Base-by-base conservation (phyloP, 495 filamentous ascomycete species). In the Penicillium angulare region DNA sequence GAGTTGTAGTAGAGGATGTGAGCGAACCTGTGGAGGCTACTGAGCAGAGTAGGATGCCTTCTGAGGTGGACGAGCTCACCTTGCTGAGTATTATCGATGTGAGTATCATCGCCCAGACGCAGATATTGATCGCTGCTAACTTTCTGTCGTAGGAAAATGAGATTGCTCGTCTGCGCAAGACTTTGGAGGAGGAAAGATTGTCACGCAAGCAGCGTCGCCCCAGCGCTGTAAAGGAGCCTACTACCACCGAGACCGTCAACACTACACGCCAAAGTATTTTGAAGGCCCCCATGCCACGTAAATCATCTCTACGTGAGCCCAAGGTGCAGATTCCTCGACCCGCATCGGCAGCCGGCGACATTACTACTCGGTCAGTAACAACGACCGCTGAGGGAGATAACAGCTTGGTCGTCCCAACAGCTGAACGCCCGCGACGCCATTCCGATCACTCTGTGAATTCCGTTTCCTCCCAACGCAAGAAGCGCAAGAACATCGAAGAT, bases 81-180 rank as follows among this genome's bases (percentile, higher is more conserved):
- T 51, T 77, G 45, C 56, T 80, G 20, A 79, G 73, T 55, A 69
- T 76, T 29, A 63, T 79, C 50, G 72, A 79, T 62, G 71, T 72
- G 47, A 65, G 65, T 59, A 12, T 17, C 23, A 7, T 5, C 8
- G 8, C 20, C 21, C 7, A 5, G 4, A 50, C 9, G 17, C 7
- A 26, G 6, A 17, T 41, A 0, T 36, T 32, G 8, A 6, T 21
- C 17, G 22, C 12, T 38, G 22, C 34, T 59, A 51, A 56, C 27
- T 26, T 2, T 51, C 15, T 35, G 5, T 26, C 41, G 5, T 36
- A 75, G 72, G 67, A 70, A 59, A 60, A 68, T 47, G 73, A 79
- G 52, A 77, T 79, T 53, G 65, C 72, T 16, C 67, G 71, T 44
- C 60, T 79, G 15, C 70, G 77, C 35, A 78, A 70, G 57, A 76